Percentiles rank a stretch among this genome's conserved stretches.
Evolutionary conservation across 176 grass and related monocot species (phyloP).

Genomic region (Coix lacrymajobi): DNA sequence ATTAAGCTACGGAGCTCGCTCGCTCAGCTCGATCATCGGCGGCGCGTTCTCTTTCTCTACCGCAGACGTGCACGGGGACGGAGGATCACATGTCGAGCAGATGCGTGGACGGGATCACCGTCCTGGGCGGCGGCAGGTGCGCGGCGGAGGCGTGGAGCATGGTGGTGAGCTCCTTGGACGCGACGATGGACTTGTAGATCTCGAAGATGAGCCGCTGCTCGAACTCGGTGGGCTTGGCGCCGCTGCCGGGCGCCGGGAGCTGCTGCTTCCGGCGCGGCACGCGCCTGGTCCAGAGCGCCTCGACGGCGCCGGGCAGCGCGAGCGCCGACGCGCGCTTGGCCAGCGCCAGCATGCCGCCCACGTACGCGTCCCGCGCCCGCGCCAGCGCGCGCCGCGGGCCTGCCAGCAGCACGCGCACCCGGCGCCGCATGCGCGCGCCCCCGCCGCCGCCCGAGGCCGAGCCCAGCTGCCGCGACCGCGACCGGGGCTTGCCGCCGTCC

Average conservation of each 20-base stretch:
- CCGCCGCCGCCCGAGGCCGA: constrained; percentile 2
- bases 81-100: constrained; percentile 22
- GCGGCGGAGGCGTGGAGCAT: constrained; percentile 38
- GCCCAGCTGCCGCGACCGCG: constrained; percentile 25
- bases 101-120: neutral
- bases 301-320: constrained; percentile 20
- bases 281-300: constrained; percentile 36
- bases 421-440: constrained; percentile 13
- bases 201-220: constrained; percentile 58
- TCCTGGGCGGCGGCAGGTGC: constrained; percentile 5
- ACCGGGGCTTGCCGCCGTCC: neutral
- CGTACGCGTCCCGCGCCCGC: constrained; percentile 64
- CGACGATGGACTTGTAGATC: constrained; percentile 85
- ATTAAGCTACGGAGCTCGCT: neutral
- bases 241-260: neutral
- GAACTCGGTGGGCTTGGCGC: constrained; percentile 17
- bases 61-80: too few species aligned
- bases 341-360: constrained; percentile 57
- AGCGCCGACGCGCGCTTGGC: constrained; percentile 37
- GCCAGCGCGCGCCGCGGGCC: constrained; percentile 38
- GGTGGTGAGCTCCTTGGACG: constrained; percentile 57
- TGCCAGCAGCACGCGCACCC: constrained; percentile 22
- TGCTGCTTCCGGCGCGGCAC: constrained; percentile 34
- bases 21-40: neutral
- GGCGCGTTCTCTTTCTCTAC: neutral